Evolutionary conservation across 257 asterid species (phyloP).

Genomic region (Phtheirospermum japonicum): DNA sequence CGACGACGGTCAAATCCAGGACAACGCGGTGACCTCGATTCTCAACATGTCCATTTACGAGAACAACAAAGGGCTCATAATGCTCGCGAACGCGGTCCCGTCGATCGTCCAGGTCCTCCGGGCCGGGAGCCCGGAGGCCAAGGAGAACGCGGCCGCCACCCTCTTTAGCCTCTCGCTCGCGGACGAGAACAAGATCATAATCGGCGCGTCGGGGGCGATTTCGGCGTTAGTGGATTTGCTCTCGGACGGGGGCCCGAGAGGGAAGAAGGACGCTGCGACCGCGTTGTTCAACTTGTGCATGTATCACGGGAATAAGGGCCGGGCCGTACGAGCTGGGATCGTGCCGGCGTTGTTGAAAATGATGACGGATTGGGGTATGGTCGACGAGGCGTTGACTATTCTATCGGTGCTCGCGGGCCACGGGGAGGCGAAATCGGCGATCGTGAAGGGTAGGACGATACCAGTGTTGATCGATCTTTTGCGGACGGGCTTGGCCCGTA

Average conservation of each 20-base stretch:
- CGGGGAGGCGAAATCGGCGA: constrained; percentile 73
- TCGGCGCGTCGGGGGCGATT: constrained; percentile 94
- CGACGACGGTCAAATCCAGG: constrained; percentile 64
- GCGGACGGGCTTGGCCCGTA: constrained; percentile 65
- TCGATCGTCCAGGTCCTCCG: constrained; percentile 86
- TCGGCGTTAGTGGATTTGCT: constrained; percentile 82
- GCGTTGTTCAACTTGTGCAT: constrained; percentile 85
- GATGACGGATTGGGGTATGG: constrained; percentile 72
- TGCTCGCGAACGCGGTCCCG: constrained; percentile 91
- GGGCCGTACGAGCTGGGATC: constrained; percentile 88
- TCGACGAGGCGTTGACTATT: constrained; percentile 85
- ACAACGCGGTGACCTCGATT: constrained; percentile 79
- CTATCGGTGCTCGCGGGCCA: constrained; percentile 83
- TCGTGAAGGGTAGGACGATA: constrained; percentile 70
- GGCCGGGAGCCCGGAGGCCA: constrained; percentile 85
- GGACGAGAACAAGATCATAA: constrained; percentile 80
- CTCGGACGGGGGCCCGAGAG: constrained; percentile 63
- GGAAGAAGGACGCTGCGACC: constrained; percentile 93
- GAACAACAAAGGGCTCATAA: constrained; percentile 68
- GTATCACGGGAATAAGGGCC: constrained; percentile 85
- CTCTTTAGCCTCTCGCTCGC: constrained; percentile 81
- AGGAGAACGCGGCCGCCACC: constrained; percentile 93
- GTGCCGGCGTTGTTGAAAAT: constrained; percentile 58
- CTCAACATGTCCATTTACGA: constrained; percentile 85
- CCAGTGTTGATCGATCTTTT: constrained; percentile 74